Conservation (phyloP, 345 rosid species). For the Rhodomyrtus tomentosa region DNA sequence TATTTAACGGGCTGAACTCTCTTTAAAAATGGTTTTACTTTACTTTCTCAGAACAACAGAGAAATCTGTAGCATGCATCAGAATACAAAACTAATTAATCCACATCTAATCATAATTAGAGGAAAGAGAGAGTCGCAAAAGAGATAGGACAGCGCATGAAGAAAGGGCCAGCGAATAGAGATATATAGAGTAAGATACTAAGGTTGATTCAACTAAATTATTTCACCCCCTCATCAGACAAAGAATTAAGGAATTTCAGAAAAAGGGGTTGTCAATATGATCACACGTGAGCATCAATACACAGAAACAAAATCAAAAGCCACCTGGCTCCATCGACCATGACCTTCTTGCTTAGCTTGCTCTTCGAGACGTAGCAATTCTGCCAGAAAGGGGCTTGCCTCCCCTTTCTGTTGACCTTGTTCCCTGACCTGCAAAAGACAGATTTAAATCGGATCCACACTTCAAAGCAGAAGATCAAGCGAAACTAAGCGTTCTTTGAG, state of each 20-base stretch:
- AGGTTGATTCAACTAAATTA: not conserved
- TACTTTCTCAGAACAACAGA: not conserved
- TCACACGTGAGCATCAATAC: not conserved
- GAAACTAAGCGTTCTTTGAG: not conserved
- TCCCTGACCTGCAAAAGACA: conserved; percentile 57
- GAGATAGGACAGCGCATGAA: not conserved
- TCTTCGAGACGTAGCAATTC: conserved; percentile 60
- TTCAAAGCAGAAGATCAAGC: not conserved
- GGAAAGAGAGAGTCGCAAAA: not conserved
- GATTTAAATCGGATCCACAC: not conserved
- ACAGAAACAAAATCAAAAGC: not conserved
- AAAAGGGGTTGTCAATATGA: not conserved
- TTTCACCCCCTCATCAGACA: not conserved
- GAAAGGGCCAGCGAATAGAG: not conserved
- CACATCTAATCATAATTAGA: not conserved
- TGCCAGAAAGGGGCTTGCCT: conserved; percentile 69
- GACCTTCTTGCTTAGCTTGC: conserved; percentile 69
- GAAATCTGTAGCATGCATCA: not conserved
- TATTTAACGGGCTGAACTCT: not conserved
- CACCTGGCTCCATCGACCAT: conserved; percentile 92
- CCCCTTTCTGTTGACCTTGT: conserved; percentile 79
- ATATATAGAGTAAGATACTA: not conserved
- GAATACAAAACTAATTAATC: not conserved
- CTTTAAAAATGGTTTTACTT: not conserved
- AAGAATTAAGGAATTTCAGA: not conserved